Evolutionary conservation across 495 filamentous ascomycete genomes (phyloP), one percentile per base, ranked within the genome.

Genomic region (Aspergillus conjunctus): DNA sequence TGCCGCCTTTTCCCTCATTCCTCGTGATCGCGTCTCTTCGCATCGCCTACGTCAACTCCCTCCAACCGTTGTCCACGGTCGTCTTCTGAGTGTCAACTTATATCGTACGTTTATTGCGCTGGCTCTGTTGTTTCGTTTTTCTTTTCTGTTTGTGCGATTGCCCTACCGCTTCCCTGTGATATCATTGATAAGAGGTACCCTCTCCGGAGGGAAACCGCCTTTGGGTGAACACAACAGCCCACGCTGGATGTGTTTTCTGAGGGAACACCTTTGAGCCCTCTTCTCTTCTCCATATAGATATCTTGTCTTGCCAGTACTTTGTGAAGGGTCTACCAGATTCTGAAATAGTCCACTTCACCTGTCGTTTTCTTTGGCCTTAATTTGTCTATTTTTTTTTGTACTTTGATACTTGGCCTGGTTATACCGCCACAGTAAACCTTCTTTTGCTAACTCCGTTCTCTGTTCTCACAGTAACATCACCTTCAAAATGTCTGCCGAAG

Each of bases 401-500:
- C 18, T 51, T 46, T 8, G 31, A 51, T 30, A 11, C 37, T 51
- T 21, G 32, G 51, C 12, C 32, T 39, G 3, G 15, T 33, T 51
- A 20, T 49, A 20, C 17, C 45, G 17, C 44, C 30, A 26, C 4
- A 30, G 3, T 41, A 41, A 51, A 7, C 48, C 21, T 15, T 1
- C 48, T 15, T 22, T 32, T 22, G 3, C 26, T 51, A 5, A 17
- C n/a, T 8, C 6, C 17, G n/a, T 56, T 17, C 22, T 44, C 18
- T 41, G 17, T 26, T 15, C 12, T 12, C 49, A 65, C 41, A 66
- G 68, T 59, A 65, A 58, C 65, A 69, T 56, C 58, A 59, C 48
- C 68, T 17, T 54, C 58, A 77, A 75, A 58, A 81, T 81, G 78
- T 81, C 78, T 72, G 75, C 77, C 59, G 78, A 81, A 60, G 69